Evolutionary conservation across 2,329 filamentous ascomycete genomes (phyloP), one percentile per base, ranked within the genome.

Genomic region (Nemania diffusa): DNA sequence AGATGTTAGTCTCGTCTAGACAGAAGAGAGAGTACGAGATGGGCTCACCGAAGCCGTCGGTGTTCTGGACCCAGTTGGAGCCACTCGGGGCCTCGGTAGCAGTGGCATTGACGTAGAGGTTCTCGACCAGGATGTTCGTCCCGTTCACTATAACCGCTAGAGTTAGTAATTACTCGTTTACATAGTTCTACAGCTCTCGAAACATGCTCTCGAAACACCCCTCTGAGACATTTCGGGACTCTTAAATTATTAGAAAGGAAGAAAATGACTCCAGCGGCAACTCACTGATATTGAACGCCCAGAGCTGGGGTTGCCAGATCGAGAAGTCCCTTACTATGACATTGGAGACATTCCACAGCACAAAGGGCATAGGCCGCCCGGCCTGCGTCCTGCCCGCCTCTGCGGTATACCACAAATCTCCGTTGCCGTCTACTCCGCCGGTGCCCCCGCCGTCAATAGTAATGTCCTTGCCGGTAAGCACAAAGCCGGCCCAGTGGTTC

Each of bases 231-330:
- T n/a, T n/a, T n/a, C n/a, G n/a, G n/a, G n/a, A n/a, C n/a, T n/a
- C n/a, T n/a, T n/a, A n/a, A n/a, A n/a, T n/a, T n/a, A n/a, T n/a
- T n/a, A n/a, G n/a, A n/a, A n/a, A n/a, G n/a, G n/a, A n/a, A n/a
- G n/a, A n/a, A n/a, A n/a, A n/a, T n/a, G n/a, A n/a, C n/a, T n/a
- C n/a, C n/a, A n/a, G n/a, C n/a, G n/a, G n/a, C n/a, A n/a, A n/a
- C n/a, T n/a, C n/a, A n/a, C 87, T 87, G 66, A 87, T 85, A 71
- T 87, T 87, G 57, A 87, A 74, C 17, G 78, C 77, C 85, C 85
- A 88, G 1, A 88, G 78, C 11, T 81, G 84, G 1, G 85, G 83
- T 62, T 87, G 80, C 44, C 81, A 80, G 67, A 87, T 78, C 60
- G 78, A 81, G 73, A 88, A 87, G 64, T 85, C 82, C 24, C 80